These are phyloP conservation scores for Podospora fimiseda DNA, from an alignment of 495 filamentous ascomycete genomes.

Conservation along the genomic window DNA sequence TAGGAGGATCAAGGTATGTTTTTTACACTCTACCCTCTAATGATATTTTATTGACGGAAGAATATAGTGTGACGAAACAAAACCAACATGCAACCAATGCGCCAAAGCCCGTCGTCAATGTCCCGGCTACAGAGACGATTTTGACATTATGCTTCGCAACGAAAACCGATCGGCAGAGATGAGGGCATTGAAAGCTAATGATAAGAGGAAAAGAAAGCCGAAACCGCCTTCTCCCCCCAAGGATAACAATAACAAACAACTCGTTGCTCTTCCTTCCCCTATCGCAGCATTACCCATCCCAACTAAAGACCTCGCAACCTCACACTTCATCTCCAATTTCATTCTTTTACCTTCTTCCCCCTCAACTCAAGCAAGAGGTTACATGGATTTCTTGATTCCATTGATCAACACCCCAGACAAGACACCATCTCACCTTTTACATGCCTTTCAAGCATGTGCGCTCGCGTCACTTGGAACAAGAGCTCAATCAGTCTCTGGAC, in stretches of 20 bases:
- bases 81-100: slow-evolving; percentile 63
- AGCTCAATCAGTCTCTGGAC: background rate
- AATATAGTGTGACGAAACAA: slow-evolving; percentile 60
- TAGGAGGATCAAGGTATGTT: slow-evolving; percentile 62
- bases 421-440: slow-evolving; percentile 47
- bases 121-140: slow-evolving; percentile 62
- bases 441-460: slow-evolving; percentile 57
- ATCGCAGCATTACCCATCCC: too few relatives aligned
- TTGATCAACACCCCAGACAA: slow-evolving; percentile 32
- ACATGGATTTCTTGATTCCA: slow-evolving; percentile 52
- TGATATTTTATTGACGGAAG: background rate
- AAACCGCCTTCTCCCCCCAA: too few relatives aligned
- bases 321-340: slow-evolving; percentile 52
- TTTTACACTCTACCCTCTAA: slow-evolving; percentile 15
- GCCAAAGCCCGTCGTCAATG: slow-evolving; percentile 58
- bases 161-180: slow-evolving; percentile 56
- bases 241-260: too few relatives aligned
- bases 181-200: slow-evolving; percentile 36
- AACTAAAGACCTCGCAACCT: slow-evolving; percentile 44
- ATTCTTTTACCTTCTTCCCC: slow-evolving; percentile 44
- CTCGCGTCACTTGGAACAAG: slow-evolving; percentile 41
- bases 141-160: slow-evolving; percentile 62
- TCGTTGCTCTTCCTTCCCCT: slow-evolving; percentile 10
- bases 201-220: slow-evolving; percentile 10
- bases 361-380: slow-evolving; percentile 35